Base-by-base conservation (phyloP, 768 basidiomycete species). In the Suillus plorans region DNA sequence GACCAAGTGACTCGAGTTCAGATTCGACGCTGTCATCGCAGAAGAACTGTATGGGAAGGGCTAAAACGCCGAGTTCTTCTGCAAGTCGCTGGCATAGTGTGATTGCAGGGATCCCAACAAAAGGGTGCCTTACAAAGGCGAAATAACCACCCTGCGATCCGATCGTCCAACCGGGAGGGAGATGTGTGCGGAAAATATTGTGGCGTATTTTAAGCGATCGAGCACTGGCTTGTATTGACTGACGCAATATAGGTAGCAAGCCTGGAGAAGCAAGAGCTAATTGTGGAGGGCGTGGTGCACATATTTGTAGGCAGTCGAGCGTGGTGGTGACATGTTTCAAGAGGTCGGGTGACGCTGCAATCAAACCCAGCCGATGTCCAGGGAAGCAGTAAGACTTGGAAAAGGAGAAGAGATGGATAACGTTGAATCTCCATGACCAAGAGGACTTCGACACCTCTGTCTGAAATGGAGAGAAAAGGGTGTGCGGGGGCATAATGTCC, bases 311-410 rank as follows among this genome's bases (percentile, higher is more conserved):
- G 66, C 87, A 89, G 74, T 95, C 94, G 14, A 93, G 83, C 25
- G 89, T 84, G n/a, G 80, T 86, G 28, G 78, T 82, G 58, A 87
- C 72, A 5, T 82, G 69, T 18, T 67, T 67, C 8, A 89, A 76
- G 58, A 94, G 73, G 0, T 71, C 65, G 0, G 87, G 85, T 0
- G 87, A 85, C 1, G 89, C 88, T 22, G 86, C 82, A 63, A 94
- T 81, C 5, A 84, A 82, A 2, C 94, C 94, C 5, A 95, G 83
- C 13, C 93, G 85, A 74, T 94, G 89, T 0, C 93, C 93, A 0
- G 94, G 93, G n/a, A 92, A 80, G 60, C 84, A 86, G 76, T 91
- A 89, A 47, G 88, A 84, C 77, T 94, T 95, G 53, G 89, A 91
- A 76, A 92, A 92, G 28, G 90, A 92, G 73, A 88, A 92, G 34